Conservation (phyloP, 192 early-diverging fungal species). For the Coemansia sp. region DNA sequence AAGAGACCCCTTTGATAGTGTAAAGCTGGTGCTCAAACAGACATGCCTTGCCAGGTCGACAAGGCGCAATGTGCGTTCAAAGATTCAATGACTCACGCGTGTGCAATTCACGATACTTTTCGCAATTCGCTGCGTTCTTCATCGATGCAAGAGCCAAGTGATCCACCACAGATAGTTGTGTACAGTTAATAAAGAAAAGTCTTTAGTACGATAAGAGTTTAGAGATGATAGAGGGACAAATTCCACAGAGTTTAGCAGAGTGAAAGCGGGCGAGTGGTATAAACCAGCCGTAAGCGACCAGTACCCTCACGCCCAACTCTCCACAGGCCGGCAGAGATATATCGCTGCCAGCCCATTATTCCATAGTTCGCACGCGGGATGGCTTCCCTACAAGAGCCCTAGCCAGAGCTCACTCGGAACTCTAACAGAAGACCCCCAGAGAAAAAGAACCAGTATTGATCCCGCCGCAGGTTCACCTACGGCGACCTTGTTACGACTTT, state of each 20-base stretch:
- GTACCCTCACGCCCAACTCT: too few species aligned
- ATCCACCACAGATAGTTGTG: conserved; percentile 61
- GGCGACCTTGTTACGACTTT: conserved; percentile 78
- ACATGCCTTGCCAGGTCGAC: conserved; percentile 45
- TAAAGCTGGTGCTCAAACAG: conserved; percentile 55
- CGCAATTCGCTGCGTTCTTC: conserved; percentile 74
- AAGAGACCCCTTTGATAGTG: conserved; percentile 4
- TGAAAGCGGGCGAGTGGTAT: too few species aligned
- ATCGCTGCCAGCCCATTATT: too few species aligned
- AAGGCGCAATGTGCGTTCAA: conserved; percentile 62
- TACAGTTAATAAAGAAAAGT: conserved; percentile 12
- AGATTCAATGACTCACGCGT: conserved; percentile 65
- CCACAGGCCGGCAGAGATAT: too few species aligned
- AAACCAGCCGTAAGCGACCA: too few species aligned
- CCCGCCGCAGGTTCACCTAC: conserved; percentile 72
- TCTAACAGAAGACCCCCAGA: neutral
- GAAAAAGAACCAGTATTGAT: conserved; percentile 44
- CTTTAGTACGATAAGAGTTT: neutral
- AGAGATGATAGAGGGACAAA: neutral
- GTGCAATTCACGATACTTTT: conserved; percentile 66
- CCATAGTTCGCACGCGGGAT: too few species aligned
- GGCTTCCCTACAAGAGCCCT: too few species aligned
- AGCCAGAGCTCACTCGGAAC: too few species aligned
- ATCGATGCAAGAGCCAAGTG: conserved; percentile 67
- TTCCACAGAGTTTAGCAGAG: too few species aligned